A percentile compares a stretch with the other conserved stretches of the same genome.
phyloP scores from a whole-genome alignment of 2,329 filamentous ascomycete genomes.

The Penicillium crustosum region DNA sequence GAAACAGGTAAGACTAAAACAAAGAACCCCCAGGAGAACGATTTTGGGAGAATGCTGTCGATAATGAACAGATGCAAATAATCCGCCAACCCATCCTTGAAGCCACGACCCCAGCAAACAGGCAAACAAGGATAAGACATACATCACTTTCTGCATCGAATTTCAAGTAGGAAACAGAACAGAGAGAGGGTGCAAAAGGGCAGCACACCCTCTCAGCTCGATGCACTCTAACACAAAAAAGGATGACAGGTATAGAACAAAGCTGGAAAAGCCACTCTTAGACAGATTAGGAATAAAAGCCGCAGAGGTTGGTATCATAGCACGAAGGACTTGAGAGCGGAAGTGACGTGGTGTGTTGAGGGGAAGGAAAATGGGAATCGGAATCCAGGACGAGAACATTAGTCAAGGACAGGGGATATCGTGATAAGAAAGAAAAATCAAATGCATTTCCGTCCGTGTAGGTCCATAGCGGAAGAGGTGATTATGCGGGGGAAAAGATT shows the following conservation, averaged over 20 bases:
- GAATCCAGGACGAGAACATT: constrained; percentile 35
- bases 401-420: constrained; percentile 36
- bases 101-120: constrained; percentile 13
- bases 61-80: constrained; percentile 12
- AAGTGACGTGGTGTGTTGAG: background rate
- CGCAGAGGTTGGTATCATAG: constrained; percentile 40
- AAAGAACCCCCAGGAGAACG: constrained; percentile 17
- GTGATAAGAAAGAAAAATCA: constrained; percentile 33
- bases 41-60: constrained; percentile 22
- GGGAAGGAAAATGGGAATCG: constrained; percentile 6
- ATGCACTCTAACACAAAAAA: constrained; percentile 26
- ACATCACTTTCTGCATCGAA: constrained; percentile 12
- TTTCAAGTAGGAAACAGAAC: constrained; percentile 14
- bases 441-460: constrained; percentile 19
- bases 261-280: constrained; percentile 34
- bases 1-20: constrained; percentile 18
- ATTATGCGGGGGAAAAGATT: constrained; percentile 28
- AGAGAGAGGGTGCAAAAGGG: constrained; percentile 8
- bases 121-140: constrained; percentile 10
- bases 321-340: constrained; percentile 28
- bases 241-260: constrained; percentile 20
- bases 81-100: constrained; percentile 16
- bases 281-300: constrained; percentile 30
- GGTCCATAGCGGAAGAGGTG: constrained; percentile 19
- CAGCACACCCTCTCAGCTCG: constrained; percentile 13